A percentile compares a stretch with the other conserved stretches of the same genome.
Conservation (phyloP, 441 rosid species). For the Eutrema salsugineum region DNA sequence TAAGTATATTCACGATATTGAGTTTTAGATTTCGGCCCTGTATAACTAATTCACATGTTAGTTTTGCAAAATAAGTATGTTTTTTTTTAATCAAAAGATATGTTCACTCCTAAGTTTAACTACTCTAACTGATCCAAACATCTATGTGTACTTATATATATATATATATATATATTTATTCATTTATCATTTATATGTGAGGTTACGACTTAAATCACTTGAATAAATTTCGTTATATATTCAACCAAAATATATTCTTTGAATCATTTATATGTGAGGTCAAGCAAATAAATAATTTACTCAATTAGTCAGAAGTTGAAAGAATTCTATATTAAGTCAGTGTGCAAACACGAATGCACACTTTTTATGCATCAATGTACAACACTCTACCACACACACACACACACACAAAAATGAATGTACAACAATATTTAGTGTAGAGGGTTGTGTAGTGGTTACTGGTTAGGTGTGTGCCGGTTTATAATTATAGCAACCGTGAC, state of each 20-base stretch:
- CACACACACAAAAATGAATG: background rate
- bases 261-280: background rate
- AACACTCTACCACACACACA: too few relatives aligned
- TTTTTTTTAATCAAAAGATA: background rate
- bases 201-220: background rate
- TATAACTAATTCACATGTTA: background rate
- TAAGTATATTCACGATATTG: background rate
- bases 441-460: slow-evolving; percentile 3
- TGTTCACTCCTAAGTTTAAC: background rate
- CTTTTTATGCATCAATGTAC: background rate
- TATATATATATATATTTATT: too few relatives aligned
- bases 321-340: background rate
- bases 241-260: background rate
- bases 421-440: background rate
- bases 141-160: background rate
- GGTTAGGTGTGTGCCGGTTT: slow-evolving; percentile 7
- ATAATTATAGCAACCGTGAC: slow-evolving; percentile 5
- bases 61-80: background rate
- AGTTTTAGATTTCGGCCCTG: background rate
- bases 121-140: background rate
- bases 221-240: background rate
- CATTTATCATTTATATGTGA: too few relatives aligned
- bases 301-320: background rate
- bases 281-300: background rate
- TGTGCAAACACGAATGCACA: slow-evolving; percentile 1